These are phyloP conservation scores for Dictyostelium intermedium DNA, from an alignment of 78 protist genomes.

Conservation along the genomic window DNA sequence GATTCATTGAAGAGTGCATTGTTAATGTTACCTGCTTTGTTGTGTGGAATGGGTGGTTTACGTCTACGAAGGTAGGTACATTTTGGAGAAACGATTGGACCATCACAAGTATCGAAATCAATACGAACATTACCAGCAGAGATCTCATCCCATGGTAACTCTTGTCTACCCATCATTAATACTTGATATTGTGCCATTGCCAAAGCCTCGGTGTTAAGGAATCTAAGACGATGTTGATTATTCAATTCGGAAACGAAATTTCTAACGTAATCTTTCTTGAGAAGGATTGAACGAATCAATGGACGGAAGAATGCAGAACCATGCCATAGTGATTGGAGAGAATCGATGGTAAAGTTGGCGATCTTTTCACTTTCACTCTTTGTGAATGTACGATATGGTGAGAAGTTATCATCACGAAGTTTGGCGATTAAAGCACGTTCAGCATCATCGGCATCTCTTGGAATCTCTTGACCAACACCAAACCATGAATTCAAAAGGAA, in stretches of 20 bases:
- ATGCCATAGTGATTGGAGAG: conserved; percentile 78
- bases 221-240: conserved; percentile 46
- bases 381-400: conserved; percentile 66
- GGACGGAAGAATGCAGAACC: conserved; percentile 65
- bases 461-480: conserved; percentile 24
- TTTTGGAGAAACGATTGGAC: conserved; percentile 46
- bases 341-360: conserved; percentile 23
- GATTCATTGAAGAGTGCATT: conserved; percentile 73
- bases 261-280: conserved; percentile 59
- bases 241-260: conserved; percentile 44
- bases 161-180: conserved; percentile 75
- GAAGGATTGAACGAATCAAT: conserved; percentile 34
- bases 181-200: conserved; percentile 76
- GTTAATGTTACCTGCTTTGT: conserved; percentile 78
- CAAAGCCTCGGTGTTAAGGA: conserved; percentile 50
- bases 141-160: conserved; percentile 69
- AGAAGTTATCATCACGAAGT: conserved; percentile 69
- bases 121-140: conserved; percentile 71
- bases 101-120: conserved; percentile 55
- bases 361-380: conserved; percentile 38
- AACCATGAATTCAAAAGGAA: conserved; percentile 47
- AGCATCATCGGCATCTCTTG: conserved; percentile 29
- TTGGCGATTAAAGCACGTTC: conserved; percentile 38
- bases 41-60: conserved; percentile 83
- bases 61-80: conserved; percentile 75